Evolutionary conservation across 441 rosid species (phyloP).

Genomic region (Metrosideros polymorpha): DNA sequence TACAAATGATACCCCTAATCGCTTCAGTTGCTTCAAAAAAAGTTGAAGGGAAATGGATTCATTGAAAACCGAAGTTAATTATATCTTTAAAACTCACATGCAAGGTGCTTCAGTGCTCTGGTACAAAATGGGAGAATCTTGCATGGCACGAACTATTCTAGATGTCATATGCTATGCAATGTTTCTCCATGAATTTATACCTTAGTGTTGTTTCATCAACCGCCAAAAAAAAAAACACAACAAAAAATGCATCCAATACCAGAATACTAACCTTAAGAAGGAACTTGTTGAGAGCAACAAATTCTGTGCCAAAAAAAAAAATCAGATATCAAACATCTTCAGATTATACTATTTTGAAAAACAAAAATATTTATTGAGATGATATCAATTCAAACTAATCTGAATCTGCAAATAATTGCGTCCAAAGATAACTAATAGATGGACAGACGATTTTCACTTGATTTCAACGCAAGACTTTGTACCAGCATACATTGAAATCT

Average conservation of each 20-base stretch:
- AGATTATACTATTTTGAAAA: neutral
- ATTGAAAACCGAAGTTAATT: neutral
- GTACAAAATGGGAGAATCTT: neutral
- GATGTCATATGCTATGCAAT: neutral
- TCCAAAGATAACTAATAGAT: neutral
- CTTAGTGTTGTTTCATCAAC: neutral
- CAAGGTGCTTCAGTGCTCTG: neutral
- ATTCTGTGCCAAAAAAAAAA: conserved; percentile 26
- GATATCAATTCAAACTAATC: neutral
- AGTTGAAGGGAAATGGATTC: neutral
- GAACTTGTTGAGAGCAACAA: conserved; percentile 57
- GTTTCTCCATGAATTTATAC: neutral
- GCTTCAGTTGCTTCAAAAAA: neutral
- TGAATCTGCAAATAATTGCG: neutral
- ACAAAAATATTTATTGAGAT: neutral
- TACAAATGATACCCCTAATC: neutral
- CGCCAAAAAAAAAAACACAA: neutral
- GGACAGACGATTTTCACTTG: neutral
- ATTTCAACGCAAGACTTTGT: neutral
- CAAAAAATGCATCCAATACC: neutral
- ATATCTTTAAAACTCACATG: neutral
- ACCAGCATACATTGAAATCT: neutral
- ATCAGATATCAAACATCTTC: neutral
- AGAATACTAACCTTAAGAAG: conserved; percentile 45
- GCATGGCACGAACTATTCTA: neutral